Base-by-base conservation (phyloP, 371 early-diverging fungal species). In the Thermomucor indicae-seudaticae region DNA sequence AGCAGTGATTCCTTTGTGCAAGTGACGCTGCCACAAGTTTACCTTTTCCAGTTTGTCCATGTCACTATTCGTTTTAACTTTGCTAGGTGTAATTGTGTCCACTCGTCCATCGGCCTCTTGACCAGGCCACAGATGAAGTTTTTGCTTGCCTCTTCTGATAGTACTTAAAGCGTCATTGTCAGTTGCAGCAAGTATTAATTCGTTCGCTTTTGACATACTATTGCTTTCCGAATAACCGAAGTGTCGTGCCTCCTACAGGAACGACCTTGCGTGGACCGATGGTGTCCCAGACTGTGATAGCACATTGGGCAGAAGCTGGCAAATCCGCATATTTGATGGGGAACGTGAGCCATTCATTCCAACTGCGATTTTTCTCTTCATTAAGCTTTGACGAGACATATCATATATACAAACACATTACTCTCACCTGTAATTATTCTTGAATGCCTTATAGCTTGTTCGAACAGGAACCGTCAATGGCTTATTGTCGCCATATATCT, bases 331-430 rank as follows among this genome's bases (percentile, higher is more conserved):
- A 93, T 58, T 82, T 86, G 46, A 94, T 74, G 2, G 97, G 95
- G 30, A 97, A 67, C 12, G 79, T 73, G 23, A 97, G 62, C 95
- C 96, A 94, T 73, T 95, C 95, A 62, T 92, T 87, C 93, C 93
- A 93, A 8, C 89, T 70, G 49, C n/a, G n/a, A n/a, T n/a, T n/a
- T 25, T 14, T 19, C 7, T 16, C 17, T 42, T 1, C 31, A 11
- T 29, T 40, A 37, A 94, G 69, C 8, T 75, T 69, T 16, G 93
- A 59, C 95, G 90, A 91, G 7, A 85, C 63, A 45, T 17, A n/a
- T 19, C n/a, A 16, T 22, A 16, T 28, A 29, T 42, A 47, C 12
- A 41, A 16, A 25, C 24, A 19, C 22, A 24, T 27, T 28, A 3
- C 28, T 38, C 6, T 29, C 67, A 81, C 83, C 60, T 62, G 65